phyloP scores from a whole-genome alignment of 345 rosid species.

The Populus simonii region DNA sequence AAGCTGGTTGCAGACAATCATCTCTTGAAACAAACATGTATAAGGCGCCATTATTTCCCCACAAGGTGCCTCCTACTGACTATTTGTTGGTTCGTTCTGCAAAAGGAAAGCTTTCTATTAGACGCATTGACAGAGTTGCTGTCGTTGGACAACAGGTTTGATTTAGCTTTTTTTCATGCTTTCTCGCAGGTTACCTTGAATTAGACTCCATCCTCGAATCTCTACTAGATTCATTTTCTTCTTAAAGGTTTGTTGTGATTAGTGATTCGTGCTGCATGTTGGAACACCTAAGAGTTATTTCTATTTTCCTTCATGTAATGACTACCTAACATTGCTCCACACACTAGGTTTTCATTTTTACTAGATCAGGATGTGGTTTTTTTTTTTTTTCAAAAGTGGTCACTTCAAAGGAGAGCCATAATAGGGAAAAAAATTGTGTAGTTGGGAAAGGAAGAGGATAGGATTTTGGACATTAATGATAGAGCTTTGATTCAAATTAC shows the following conservation, averaged over 20 bases:
- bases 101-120: slow-evolving; percentile 87
- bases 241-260: not conserved
- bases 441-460: not conserved
- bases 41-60: slow-evolving; percentile 82
- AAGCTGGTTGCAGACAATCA: slow-evolving; percentile 73
- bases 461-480: not conserved
- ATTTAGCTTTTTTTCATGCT: not conserved
- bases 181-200: not conserved
- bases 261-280: not conserved
- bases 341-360: not conserved
- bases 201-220: not conserved
- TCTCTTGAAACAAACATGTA: slow-evolving; percentile 94
- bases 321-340: not conserved
- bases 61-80: slow-evolving; percentile 80
- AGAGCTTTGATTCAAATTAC: not conserved
- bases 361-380: not conserved
- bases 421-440: not conserved
- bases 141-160: slow-evolving; percentile 96
- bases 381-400: not conserved
- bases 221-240: not conserved
- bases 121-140: slow-evolving; percentile 86
- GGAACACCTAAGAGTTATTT: not conserved
- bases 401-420: not conserved
- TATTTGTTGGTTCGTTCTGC: slow-evolving; percentile 87
- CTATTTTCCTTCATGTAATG: not conserved